phyloP scores from a whole-genome alignment of 441 rosid species.

The Erodium texanum region DNA sequence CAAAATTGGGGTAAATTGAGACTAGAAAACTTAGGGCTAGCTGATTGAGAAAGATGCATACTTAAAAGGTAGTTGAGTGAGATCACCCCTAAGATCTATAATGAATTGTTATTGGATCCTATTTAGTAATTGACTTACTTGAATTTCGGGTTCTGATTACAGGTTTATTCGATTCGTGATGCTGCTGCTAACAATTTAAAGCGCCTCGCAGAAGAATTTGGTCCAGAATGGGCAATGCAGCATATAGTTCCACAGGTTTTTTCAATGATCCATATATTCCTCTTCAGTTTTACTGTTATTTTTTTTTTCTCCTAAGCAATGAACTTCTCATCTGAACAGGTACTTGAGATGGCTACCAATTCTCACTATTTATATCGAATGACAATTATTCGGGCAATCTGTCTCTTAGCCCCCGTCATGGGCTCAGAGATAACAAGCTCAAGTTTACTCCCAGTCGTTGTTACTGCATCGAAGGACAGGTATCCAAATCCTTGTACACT shows the following conservation, averaged over 20 bases:
- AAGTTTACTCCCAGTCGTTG: constrained; percentile 67
- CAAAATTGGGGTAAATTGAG: too few species aligned
- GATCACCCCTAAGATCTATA: too few species aligned
- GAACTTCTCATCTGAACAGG: neutral
- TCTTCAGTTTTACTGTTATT: neutral
- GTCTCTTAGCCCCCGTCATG: constrained; percentile 88
- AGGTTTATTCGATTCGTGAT: constrained; percentile 97
- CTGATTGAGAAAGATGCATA: too few species aligned
- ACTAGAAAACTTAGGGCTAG: too few species aligned
- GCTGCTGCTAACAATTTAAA: constrained; percentile 97
- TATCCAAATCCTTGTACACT: constrained; percentile 17
- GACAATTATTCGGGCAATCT: constrained; percentile 75
- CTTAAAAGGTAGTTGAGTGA: too few species aligned
- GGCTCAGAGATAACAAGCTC: constrained; percentile 83
- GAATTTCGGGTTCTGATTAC: constrained; percentile 11
- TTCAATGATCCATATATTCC: neutral
- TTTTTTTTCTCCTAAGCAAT: neutral
- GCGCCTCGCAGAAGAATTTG: constrained; percentile 97
- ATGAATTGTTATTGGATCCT: too few species aligned
- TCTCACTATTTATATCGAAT: constrained; percentile 85
- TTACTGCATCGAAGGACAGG: constrained; percentile 84
- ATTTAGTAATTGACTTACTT: neutral
- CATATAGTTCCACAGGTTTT: constrained; percentile 83
- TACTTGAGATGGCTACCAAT: constrained; percentile 19
- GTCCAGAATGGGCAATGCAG: constrained; percentile 97